Base-by-base conservation (phyloP, 257 asterid species). In the Solanum paucissectum region DNA sequence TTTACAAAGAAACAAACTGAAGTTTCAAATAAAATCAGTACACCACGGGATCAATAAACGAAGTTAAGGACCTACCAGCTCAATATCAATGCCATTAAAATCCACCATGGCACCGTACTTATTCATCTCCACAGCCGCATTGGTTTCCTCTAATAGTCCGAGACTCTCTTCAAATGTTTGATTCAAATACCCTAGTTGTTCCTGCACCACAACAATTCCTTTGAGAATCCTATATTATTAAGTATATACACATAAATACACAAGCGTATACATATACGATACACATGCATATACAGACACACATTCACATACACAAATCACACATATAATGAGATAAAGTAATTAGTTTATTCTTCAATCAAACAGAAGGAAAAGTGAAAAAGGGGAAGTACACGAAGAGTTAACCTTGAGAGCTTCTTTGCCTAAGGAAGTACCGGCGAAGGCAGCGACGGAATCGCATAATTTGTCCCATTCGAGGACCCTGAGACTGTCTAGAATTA, bases 61-160 rank as follows among this genome's bases (percentile, higher is more conserved):
- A 85, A 21, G 42, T 46, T 73, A 16, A 83, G 87, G 89, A 83
- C 92, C 77, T 87, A 97, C 99, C 92, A 93, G 89, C 34, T 83
- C 87, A 82, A 94, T 89, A 92, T 97, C 94, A 25, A 97, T 90
- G 89, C 94, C 94, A 68, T 88, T 76, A 85, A 97, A 95, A 71
- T 97, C 99, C 91, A 90, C 74, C 98, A 95, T 95, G 64, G 98
- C 98, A 9, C 99, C 99, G 83, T 93, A 93, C 42, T 91, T 95
- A 72, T 94, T 92, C 99, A 97, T 95, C 94, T 96, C 95, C 84
- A 97, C 96, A 38, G 94, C 98, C 0, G 99, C 99, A 91, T 91
- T 92, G 27, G 99, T 97, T 92, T 96, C 99, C 89, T 91, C 90
- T 83, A 96, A 88, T 37, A 97, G 98, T 84, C 86, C 84, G 77